These are phyloP conservation scores for Phyllosticta ampelicida DNA, from an alignment of 2,329 filamentous ascomycete genomes.

Conservation along the genomic window DNA sequence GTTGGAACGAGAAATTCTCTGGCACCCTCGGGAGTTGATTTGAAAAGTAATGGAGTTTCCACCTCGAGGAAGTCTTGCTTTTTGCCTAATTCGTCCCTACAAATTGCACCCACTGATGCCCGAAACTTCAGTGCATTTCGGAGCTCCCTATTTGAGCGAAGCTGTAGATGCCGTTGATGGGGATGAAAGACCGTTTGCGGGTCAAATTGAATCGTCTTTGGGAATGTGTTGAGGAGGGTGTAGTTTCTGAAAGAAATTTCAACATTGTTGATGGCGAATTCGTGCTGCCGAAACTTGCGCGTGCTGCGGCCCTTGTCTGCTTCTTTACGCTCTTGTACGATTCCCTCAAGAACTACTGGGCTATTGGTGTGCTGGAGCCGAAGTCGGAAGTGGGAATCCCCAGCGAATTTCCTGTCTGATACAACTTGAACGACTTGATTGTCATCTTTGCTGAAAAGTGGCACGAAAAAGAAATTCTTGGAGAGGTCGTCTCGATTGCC, in stretches of 20 bases:
- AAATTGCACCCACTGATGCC: conserved; percentile 46
- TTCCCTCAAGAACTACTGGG: conserved; percentile 45
- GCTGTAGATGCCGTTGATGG: conserved; percentile 69
- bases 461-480: conserved; percentile 60
- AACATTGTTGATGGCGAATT: conserved; percentile 26
- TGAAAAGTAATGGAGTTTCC: conserved; percentile 91
- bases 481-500: conserved; percentile 56
- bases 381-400: conserved; percentile 28
- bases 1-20: conserved; percentile 92
- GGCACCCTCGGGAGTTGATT: conserved; percentile 92
- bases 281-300: too few species aligned
- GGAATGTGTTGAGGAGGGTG: conserved; percentile 60
- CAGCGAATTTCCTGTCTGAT: conserved; percentile 28
- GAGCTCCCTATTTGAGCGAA: conserved; percentile 62
- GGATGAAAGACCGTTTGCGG: conserved; percentile 63
- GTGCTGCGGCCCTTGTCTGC: conserved; percentile 23
- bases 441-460: conserved; percentile 39
- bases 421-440: conserved; percentile 40
- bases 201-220: conserved; percentile 65
- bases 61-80: conserved; percentile 60
- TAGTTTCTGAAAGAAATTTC: conserved; percentile 56
- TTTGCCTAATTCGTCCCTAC: conserved; percentile 42
- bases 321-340: conserved; percentile 32
- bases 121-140: conserved; percentile 61
- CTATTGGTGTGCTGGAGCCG: conserved; percentile 39